Evolutionary conservation across 2,329 filamentous ascomycete species (phyloP), one percentile per base, ranked within the genome.

Genomic region (Verruconis gallopava): DNA sequence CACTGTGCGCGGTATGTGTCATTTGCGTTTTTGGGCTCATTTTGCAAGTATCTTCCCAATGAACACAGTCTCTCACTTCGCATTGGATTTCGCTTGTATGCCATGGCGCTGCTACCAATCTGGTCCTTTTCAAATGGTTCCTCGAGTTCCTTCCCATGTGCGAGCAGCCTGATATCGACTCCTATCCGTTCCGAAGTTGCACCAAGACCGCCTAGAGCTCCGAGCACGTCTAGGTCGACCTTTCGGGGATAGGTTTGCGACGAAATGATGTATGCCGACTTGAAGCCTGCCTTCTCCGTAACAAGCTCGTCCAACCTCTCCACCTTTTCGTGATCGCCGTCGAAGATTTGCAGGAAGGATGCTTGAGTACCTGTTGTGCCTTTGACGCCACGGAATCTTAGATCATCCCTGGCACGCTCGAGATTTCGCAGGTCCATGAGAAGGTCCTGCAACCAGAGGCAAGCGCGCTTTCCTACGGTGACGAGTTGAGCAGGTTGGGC

Each of bases 81-180:
- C 73, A 78, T 60, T 57, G 66, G 56, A 59, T 70, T 70, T 48
- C 75, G 70, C 66, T 81, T 81, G 66, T 80, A 81, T 3, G 77
- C 77, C 62, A 74, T 72, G 44, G 60, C 60, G 2, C 53, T 73
- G 35, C 68, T 75, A 20, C 80, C 82, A 50, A 88, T 85, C 63
- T 93, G 85, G 49, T 77, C 73, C 52, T 76, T 77, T 64, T 88
- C 82, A 51, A 85, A 84, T 0, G 83, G 84, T 66, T 88, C 83
- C 56, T 93, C 86, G 45, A 91, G 67, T 60, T 93, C 85, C 68
- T 94, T 93, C 21, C 66, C 65, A 36, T 69, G 67, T 4, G 80
- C 79, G 37, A 89, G 66, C 55, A 84, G 79, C 38, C 82, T 71
- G 49, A 91, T 81, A 52, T 89, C 82, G 37, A 72, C 71, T 38